A percentile compares a stretch with the other conserved stretches of the same genome.
These are phyloP conservation scores for Lepidium campestre DNA, from an alignment of 441 rosid species.

Conservation along the genomic window DNA sequence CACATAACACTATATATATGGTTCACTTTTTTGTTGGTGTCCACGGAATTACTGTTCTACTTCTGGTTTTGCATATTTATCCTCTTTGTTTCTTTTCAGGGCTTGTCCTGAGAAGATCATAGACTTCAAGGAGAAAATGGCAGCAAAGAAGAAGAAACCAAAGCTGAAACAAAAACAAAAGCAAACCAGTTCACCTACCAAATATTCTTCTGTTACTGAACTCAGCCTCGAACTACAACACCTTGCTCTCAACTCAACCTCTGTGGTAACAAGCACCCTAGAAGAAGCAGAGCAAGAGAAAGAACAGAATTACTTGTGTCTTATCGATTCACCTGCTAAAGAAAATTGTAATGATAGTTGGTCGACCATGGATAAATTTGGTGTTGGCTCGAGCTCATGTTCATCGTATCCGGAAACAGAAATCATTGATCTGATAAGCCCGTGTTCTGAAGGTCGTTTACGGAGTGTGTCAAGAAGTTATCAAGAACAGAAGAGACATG, in stretches of 20 bases:
- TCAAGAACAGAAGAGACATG: constrained; percentile 20
- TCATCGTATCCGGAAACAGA: constrained; percentile 25
- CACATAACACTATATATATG: not conserved
- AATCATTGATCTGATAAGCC: constrained; percentile 75
- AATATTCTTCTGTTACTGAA: constrained; percentile 30
- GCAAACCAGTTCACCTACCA: constrained; percentile 27
- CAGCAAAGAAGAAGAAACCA: constrained; percentile 37
- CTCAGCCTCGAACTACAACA: constrained; percentile 50
- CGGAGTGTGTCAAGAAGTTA: constrained; percentile 27
- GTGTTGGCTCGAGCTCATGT: constrained; percentile 15
- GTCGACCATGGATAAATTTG: not conserved
- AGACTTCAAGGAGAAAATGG: constrained; percentile 61
- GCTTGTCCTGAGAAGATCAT: constrained; percentile 83
- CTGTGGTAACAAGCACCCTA: constrained; percentile 15
- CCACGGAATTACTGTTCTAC: not conserved
- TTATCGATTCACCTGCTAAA: constrained; percentile 24
- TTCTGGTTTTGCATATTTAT: constrained; percentile 1
- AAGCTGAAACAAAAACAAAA: constrained; percentile 33
- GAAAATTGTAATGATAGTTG: not conserved
- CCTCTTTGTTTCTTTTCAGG: constrained; percentile 23
- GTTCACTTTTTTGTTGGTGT: constrained; percentile 1
- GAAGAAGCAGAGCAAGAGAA: constrained; percentile 28
- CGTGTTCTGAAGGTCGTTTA: constrained; percentile 36
- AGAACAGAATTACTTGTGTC: constrained; percentile 9
- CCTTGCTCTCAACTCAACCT: constrained; percentile 43